These are phyloP conservation scores for Fomitopsis serialis DNA, from an alignment of 768 basidiomycete genomes.

Conservation along the genomic window DNA sequence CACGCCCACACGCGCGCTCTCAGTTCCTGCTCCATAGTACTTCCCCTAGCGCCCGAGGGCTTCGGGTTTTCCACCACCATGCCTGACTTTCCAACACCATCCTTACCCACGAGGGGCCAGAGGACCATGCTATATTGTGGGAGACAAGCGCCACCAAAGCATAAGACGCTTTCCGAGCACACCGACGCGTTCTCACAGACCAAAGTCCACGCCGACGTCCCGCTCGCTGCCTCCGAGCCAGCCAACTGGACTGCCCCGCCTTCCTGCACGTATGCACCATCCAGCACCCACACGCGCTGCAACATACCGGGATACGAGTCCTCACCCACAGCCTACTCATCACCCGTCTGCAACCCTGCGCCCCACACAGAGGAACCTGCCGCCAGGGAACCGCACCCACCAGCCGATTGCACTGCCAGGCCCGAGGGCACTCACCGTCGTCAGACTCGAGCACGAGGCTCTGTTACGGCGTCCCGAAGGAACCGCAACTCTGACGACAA, in stretches of 20 bases:
- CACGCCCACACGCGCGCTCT: not conserved
- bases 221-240: constrained; percentile 14
- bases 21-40: constrained; percentile 4
- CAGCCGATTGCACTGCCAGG: constrained; percentile 21
- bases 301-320: constrained; percentile 3
- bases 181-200: constrained; percentile 6
- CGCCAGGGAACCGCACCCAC: constrained; percentile 9
- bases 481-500: constrained; percentile 32
- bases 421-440: constrained; percentile 14
- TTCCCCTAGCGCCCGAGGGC: constrained; percentile 10
- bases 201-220: constrained; percentile 11
- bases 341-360: constrained; percentile 4
- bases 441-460: constrained; percentile 54
- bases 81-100: not conserved
- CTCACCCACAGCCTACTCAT: constrained; percentile 16
- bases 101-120: not conserved
- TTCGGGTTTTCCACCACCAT: constrained; percentile 12
- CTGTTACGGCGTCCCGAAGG: constrained; percentile 44
- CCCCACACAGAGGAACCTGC: constrained; percentile 2
- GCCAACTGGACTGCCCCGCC: constrained; percentile 5
- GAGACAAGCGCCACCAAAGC: constrained; percentile 14
- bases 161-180: not conserved
- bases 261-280: constrained; percentile 13
- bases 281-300: constrained; percentile 8
- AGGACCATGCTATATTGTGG: constrained; percentile 5